Evolutionary conservation across 129 eudicot species (phyloP).

Genomic region (Tagetes patula): DNA sequence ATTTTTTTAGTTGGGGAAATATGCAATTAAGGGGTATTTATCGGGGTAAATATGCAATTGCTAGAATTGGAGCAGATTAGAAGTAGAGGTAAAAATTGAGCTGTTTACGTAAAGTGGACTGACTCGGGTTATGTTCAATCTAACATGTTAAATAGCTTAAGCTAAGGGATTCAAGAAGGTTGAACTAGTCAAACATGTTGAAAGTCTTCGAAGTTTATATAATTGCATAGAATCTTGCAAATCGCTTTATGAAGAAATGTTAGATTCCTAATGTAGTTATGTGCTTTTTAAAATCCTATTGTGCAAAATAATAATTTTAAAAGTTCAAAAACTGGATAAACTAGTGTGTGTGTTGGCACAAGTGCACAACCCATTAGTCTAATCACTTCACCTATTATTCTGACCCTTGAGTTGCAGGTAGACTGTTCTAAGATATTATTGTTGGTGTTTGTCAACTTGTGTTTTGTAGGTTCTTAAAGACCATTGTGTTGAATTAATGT

Average conservation of each 20-base stretch:
- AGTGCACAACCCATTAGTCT: not conserved
- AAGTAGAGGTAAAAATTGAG: not conserved
- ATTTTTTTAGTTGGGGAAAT: no score
- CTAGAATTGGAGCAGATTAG: not conserved
- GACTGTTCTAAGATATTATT: not conserved
- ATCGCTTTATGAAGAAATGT: not conserved
- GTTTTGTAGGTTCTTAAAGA: constrained; percentile 62
- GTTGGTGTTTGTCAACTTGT: not conserved
- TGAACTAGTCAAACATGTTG: not conserved
- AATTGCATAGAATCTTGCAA: not conserved
- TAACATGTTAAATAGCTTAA: not conserved
- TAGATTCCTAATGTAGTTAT: not conserved
- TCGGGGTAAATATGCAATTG: not conserved
- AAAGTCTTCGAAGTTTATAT: not conserved
- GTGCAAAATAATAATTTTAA: not conserved
- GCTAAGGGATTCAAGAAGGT: not conserved
- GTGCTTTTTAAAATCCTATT: not conserved
- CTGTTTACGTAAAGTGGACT: not conserved
- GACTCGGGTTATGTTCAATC: not conserved
- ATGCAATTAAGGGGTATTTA: no score
- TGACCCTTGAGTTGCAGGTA: constrained; percentile 12
- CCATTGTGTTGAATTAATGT: constrained; percentile 81
- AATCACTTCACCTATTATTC: not conserved
- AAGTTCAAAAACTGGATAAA: not conserved
- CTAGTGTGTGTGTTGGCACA: not conserved